Evolutionary conservation across 306 rosid species (phyloP), one percentile per base, ranked within the genome.

Genomic region (Mimosa bimucronata): DNA sequence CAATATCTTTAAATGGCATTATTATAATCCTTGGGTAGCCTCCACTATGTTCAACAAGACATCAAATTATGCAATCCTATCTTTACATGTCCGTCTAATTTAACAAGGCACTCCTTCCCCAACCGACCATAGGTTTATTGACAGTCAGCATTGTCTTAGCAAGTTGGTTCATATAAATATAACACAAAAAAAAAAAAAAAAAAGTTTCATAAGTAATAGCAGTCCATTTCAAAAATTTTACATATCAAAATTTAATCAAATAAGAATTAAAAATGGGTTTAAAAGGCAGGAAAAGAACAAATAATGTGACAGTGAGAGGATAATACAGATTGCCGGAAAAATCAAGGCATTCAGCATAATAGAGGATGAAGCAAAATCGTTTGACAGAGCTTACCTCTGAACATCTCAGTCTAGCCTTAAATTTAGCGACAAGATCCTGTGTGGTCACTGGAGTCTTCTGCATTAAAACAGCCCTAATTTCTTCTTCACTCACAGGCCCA

Each of bases 401-500:
- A 41, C 76, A 76, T 88, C 89, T 86, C 45, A 95, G 77, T 72
- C 98, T 89, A 62, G 95, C 97, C 87, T 85, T 93, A 79, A 95
- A 95, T 84, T 83, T 95, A 46, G 91, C 93, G 45, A 95, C 98
- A 77, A 95, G 98, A 85, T 91, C 98, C 84, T 90, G 95, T 7
- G 98, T 92, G 30, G 98, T 95, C 79, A 95, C 91, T 30, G 94
- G 98, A 50, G 92, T 89, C 85, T 85, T 89, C 73, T 92, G 98
- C 86, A 82, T 78, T 76, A 95, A 82, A 77, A 95, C 92, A 69
- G 98, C 92, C 88, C 92, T 88, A 50, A 92, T 95, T 88, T 95
- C 98, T 79, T 92, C 97, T 85, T 92, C 98, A 9, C 91, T 87
- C 78, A 92, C 97, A 6, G 94, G 98, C 45, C 92, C 97, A 77